Percentiles rank a stretch among this genome's conserved stretches.
Evolutionary conservation across 2,329 filamentous ascomycete genomes (phyloP).

Genomic region (Ophioceras dolichostomum): DNA sequence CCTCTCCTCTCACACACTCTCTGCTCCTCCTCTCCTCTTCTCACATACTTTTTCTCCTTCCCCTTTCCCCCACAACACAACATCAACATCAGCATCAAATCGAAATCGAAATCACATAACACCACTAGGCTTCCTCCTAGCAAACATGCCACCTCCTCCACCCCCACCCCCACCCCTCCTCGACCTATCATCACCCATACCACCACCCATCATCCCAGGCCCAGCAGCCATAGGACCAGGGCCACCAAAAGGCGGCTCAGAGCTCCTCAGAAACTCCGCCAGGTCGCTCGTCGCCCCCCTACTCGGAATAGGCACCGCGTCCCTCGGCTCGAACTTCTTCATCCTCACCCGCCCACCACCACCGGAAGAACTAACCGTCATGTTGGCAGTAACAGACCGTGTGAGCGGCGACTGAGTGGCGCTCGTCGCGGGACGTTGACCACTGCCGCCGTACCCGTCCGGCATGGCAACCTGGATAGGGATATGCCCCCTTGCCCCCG

Average conservation of each 20-base stretch:
- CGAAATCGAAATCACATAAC: too few species aligned
- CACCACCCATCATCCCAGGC: too few species aligned
- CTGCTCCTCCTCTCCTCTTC: too few species aligned
- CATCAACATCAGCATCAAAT: neutral
- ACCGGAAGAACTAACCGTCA: neutral
- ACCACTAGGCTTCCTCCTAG: neutral
- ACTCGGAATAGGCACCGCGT: slow-evolving; percentile 26
- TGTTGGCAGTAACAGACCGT: too few species aligned
- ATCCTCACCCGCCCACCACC: slow-evolving; percentile 29
- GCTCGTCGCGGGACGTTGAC: slow-evolving; percentile 14
- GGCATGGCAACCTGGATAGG: slow-evolving; percentile 41
- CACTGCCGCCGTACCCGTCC: slow-evolving; percentile 28
- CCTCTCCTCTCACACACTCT: too few species aligned
- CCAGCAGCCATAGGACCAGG: neutral
- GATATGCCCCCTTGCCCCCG: slow-evolving; percentile 28
- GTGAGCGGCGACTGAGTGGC: slow-evolving; percentile 1
- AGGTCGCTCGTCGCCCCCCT: slow-evolving; percentile 49
- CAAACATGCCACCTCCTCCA: too few species aligned
- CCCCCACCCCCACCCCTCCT: too few species aligned
- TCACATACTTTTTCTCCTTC: too few species aligned
- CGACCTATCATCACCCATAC: neutral
- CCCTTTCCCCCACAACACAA: neutral
- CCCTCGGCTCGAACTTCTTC: slow-evolving; percentile 47
- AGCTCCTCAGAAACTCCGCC: slow-evolving; percentile 60
- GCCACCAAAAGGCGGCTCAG: slow-evolving; percentile 39